These are phyloP conservation scores for Starmerella bombi DNA, from an alignment of 805 yeast species.

Conservation along the genomic window DNA sequence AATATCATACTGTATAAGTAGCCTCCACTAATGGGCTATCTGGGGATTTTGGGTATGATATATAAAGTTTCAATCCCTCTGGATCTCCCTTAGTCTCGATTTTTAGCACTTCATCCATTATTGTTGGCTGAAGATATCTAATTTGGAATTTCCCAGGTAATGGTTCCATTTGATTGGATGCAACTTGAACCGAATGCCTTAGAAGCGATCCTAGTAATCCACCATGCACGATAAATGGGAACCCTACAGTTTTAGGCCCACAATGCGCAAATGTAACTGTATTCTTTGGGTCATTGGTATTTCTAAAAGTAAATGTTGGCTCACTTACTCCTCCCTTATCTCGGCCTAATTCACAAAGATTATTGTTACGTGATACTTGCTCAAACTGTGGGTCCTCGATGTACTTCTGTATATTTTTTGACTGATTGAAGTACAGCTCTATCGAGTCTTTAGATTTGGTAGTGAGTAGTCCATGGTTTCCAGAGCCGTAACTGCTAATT, in stretches of 20 bases:
- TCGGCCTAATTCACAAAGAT: not conserved
- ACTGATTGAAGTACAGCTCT: not conserved
- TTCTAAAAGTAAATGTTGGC: conserved; percentile 57
- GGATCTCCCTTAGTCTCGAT: conserved; percentile 38
- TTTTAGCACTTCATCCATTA: conserved; percentile 64
- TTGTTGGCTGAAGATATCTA: conserved; percentile 55
- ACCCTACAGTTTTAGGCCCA: conserved; percentile 71
- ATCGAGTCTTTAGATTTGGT: not conserved
- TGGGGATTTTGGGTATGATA: conserved; percentile 39
- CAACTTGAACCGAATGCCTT: conserved; percentile 54
- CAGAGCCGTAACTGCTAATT: not conserved
- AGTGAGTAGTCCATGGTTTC: not conserved
- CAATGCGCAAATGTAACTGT: conserved; percentile 57
- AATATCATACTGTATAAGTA: not conserved
- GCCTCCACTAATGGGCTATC: conserved; percentile 28
- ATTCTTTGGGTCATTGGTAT: conserved; percentile 42
- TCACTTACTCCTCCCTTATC: conserved; percentile 34
- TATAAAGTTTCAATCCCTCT: conserved; percentile 27
- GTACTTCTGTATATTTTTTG: not conserved
- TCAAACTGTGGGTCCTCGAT: not conserved
- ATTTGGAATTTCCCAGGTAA: conserved; percentile 24
- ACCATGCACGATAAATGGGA: conserved; percentile 79
- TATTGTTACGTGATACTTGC: not conserved
- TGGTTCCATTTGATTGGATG: conserved; percentile 29
- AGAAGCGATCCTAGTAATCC: conserved; percentile 71